These are phyloP conservation scores for Schizophyllum commune DNA, from an alignment of 1,284 basidiomycete genomes.

Conservation along the genomic window DNA sequence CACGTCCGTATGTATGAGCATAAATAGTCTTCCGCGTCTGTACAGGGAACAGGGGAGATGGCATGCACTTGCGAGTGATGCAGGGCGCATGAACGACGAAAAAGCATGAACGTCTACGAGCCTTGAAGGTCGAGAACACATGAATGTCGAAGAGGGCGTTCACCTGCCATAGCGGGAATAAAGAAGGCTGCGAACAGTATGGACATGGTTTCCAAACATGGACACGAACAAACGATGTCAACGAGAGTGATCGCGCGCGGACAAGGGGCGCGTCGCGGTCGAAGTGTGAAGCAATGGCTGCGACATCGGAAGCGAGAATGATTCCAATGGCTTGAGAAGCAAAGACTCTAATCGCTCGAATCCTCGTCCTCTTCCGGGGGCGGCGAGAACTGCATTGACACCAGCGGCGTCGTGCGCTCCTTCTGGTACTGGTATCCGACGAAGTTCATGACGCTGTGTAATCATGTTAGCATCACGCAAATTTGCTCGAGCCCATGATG, in stretches of 20 bases:
- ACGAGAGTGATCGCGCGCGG: neutral
- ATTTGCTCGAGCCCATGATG: no score
- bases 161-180: neutral
- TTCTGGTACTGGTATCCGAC: conserved; percentile 56
- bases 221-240: neutral
- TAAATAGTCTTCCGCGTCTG: no score
- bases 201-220: no score
- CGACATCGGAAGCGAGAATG: no score
- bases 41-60: no score
- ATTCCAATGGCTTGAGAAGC: neutral
- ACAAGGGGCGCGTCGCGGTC: neutral
- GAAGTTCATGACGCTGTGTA: conserved; percentile 62
- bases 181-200: neutral
- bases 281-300: no score
- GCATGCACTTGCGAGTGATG: no score
- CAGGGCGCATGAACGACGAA: no score
- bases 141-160: no score
- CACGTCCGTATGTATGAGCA: neutral
- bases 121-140: no score
- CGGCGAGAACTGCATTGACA: neutral
- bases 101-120: no score
- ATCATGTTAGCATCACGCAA: conserved; percentile 5
- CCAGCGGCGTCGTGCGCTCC: conserved; percentile 4
- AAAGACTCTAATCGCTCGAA: neutral
- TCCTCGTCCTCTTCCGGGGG: conserved; percentile 1